Conservation (phyloP, 441 rosid species). For the Eruca vesicaria region DNA sequence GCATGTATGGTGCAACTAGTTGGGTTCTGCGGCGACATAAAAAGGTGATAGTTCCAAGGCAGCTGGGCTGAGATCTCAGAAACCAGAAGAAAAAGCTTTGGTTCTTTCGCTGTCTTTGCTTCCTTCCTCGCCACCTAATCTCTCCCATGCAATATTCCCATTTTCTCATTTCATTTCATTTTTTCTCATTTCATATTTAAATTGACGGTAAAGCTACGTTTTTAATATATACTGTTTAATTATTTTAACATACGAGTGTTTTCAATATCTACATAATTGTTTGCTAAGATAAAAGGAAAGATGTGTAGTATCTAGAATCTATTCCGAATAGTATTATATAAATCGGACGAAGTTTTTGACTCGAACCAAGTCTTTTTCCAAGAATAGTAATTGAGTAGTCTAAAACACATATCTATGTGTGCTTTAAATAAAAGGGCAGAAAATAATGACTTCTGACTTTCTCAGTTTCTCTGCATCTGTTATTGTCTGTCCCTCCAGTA, state of each 20-base stretch:
- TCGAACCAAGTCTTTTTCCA: conserved; percentile 13
- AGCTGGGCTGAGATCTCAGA: conserved; percentile 32
- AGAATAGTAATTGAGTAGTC: conserved; percentile 10
- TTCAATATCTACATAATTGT: not conserved
- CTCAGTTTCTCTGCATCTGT: conserved; percentile 9
- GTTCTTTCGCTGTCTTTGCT: conserved; percentile 36
- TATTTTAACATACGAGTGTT: not conserved
- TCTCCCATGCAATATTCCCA: conserved; percentile 32
- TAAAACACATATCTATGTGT: conserved; percentile 14
- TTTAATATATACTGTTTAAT: not conserved
- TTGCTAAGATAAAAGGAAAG: not conserved
- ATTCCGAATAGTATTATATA: not conserved
- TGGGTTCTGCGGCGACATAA: conserved; percentile 25
- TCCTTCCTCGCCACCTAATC: conserved; percentile 35
- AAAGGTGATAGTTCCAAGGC: conserved; percentile 37
- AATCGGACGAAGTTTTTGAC: conserved; percentile 31
- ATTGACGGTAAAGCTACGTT: not conserved
- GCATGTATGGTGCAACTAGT: conserved; percentile 32
- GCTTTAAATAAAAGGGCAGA: conserved; percentile 1
- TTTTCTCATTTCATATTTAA: not conserved
- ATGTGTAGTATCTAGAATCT: not conserved
- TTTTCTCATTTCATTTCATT: not conserved
- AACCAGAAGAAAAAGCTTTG: conserved; percentile 30
- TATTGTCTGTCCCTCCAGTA: conserved; percentile 9
- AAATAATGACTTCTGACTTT: conserved; percentile 10